These are phyloP conservation scores for Prunus fruticosa DNA, from an alignment of 306 rosid genomes.

Conservation along the genomic window DNA sequence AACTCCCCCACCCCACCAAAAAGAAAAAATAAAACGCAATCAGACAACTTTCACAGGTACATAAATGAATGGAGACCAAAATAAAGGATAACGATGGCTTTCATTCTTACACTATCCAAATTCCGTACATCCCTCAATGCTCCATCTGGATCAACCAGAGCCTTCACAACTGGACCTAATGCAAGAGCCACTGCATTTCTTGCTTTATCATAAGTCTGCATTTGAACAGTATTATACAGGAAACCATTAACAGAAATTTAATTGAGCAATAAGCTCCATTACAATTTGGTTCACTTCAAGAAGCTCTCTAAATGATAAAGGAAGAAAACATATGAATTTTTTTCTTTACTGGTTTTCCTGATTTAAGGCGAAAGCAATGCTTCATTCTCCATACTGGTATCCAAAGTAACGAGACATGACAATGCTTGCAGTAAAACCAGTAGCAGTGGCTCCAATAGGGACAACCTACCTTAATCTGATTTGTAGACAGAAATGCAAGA, in stretches of 20 bases:
- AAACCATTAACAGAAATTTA: constrained; percentile 6
- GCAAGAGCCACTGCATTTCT: constrained; percentile 98
- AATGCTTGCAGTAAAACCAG: constrained; percentile 14
- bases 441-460: not conserved
- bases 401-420: not conserved
- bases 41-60: constrained; percentile 7
- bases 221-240: constrained; percentile 16
- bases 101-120: constrained; percentile 76
- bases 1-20: too few species aligned
- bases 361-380: not conserved
- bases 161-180: constrained; percentile 92
- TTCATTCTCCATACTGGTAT: not conserved
- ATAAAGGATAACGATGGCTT: constrained; percentile 10
- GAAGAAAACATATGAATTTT: not conserved
- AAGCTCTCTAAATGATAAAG: not conserved
- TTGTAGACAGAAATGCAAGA: constrained; percentile 82
- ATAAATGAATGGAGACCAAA: constrained; percentile 14
- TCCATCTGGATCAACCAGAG: constrained; percentile 94
- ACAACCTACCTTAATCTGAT: constrained; percentile 72
- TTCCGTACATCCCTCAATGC: constrained; percentile 84
- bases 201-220: constrained; percentile 92
- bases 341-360: not conserved
- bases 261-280: not conserved
- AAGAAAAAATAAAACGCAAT: too few species aligned
- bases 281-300: not conserved